Evolutionary conservation across 2,329 filamentous ascomycete genomes (phyloP), one percentile per base, ranked within the genome.

Genomic region (Fusarium clavum): DNA sequence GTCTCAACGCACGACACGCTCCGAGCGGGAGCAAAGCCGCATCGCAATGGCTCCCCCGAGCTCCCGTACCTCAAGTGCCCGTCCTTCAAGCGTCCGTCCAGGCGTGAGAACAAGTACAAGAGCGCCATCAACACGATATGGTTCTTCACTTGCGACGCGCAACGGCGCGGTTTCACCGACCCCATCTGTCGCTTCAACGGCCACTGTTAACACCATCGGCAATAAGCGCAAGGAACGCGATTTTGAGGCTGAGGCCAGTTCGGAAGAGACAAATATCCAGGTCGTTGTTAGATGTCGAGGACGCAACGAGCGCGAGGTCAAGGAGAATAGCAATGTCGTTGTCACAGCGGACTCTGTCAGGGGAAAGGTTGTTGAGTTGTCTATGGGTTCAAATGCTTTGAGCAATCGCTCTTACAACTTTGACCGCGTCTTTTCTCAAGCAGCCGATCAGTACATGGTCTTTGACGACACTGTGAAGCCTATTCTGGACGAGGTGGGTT

Each of bases 371-470:
- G 89, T 99, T 27, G 92, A 97, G 72, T 81, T 99, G 49, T 94
- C 91, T 6, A 97, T 98, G 93, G 96, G 95, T 2, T 91, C 94
- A 1, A 97, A 91, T 80, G 92, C 96, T 34, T 82, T 98, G 61
- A 97, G 91, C 84, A 97, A 99, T 82, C 98, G 98, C 83, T 92
- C 93, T 0, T 99, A 99, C 79, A 91, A 92, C 70, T 99, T 99
- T 78, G 96, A 99, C 81, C 96, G 95, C 77, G 96, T 98, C 71
- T 99, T 97, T 77, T 98, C 96, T 2, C 92, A 92, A 1, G 96
- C 95, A 1, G 95, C 96, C 2, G 96, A 98, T 76, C 96, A 99
- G 81, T 88, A 86, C 55, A 97, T 97, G 87, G 86, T 99, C 11
- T 99, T 96, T 77, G 95, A 99, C 71, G 95, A 98, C 80, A 94